Base-by-base conservation (phyloP, 495 filamentous ascomycete species). In the Penicillium daleae region DNA sequence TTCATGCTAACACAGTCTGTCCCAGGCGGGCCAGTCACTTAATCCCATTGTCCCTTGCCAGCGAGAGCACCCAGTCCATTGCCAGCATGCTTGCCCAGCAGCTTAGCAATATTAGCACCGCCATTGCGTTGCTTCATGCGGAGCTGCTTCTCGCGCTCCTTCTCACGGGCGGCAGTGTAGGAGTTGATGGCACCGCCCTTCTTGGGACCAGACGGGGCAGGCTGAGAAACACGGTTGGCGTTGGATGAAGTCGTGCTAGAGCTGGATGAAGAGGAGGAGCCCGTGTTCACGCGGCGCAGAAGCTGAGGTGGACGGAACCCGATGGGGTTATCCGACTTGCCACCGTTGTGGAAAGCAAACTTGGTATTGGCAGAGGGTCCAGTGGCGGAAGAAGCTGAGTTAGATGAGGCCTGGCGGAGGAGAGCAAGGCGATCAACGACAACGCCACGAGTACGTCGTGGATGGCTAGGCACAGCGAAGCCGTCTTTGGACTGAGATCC, bases 341-440 rank as follows among this genome's bases (percentile, higher is more conserved):
- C 64, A 26, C 80, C 78, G 32, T 79, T 69, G 26, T 83, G 74
- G 77, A 94, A 94, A 5, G 91, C 90, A 48, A 90, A 73, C 31
- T 85, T 81, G 35, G 79, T 70, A 27, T 75, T 75, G 33, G 66
- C 65, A 26, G 71, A 68, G 19, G 71, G 66, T 60, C 71, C 66
- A 44, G 82, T 82, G 6, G 75, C 73, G 1, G 76, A 76, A 29
- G 78, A 75, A 42, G 82, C 73, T 13, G 83, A 79, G 63, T 83
- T 74, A 60, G 83, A 83, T 6, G 86, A 88, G 33, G 82, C 77
- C 66, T 82, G 81, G 53, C 91, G 89, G 66, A 92, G 89, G 37
- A 96, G 82, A 50, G 86, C 85, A 51, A 96, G 87, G 60, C 94
- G 92, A 76, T 98, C 92, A 56, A 98, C 86, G 59, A 93, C 82